phyloP scores from a whole-genome alignment of 495 filamentous ascomycete species.

The Parathielavia hyrcaniae region DNA sequence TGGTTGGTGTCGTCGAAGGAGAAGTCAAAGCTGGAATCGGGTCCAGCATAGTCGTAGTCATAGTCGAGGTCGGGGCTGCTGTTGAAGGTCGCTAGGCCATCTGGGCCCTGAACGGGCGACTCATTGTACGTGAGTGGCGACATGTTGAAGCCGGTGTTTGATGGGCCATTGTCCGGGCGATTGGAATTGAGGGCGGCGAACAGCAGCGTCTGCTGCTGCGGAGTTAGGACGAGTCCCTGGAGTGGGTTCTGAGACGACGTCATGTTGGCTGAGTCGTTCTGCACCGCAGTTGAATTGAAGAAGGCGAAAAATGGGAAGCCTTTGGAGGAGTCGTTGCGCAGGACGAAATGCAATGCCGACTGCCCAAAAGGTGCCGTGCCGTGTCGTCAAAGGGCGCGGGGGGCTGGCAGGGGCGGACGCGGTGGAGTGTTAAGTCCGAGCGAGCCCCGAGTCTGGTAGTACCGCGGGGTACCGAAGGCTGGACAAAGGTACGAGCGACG shows the following conservation, averaged over 20 bases:
- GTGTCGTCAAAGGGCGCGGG: neutral
- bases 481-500: slow-evolving; percentile 3
- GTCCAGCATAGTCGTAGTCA: slow-evolving; percentile 51
- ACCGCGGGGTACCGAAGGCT: slow-evolving; percentile 8
- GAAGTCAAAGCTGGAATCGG: slow-evolving; percentile 50
- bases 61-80: slow-evolving; percentile 82
- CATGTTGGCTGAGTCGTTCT: slow-evolving; percentile 37
- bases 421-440: slow-evolving; percentile 11
- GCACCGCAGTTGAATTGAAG: neutral
- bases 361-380: neutral
- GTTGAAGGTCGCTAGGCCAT: slow-evolving; percentile 44
- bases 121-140: slow-evolving; percentile 51
- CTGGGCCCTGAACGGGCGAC: slow-evolving; percentile 42
- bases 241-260: slow-evolving; percentile 40
- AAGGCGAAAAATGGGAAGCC: too few species aligned
- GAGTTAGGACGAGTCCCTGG: slow-evolving; percentile 56
- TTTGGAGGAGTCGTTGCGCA: neutral
- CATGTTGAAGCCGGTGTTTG: slow-evolving; percentile 38
- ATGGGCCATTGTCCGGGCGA: slow-evolving; percentile 31
- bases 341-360: neutral
- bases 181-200: slow-evolving; percentile 85
- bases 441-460: neutral
- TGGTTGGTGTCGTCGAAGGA: slow-evolving; percentile 65
- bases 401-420: neutral
- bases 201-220: slow-evolving; percentile 80